Evolutionary conservation across 768 basidiomycete species (phyloP).

Genomic region (Termitomyces sp.): DNA sequence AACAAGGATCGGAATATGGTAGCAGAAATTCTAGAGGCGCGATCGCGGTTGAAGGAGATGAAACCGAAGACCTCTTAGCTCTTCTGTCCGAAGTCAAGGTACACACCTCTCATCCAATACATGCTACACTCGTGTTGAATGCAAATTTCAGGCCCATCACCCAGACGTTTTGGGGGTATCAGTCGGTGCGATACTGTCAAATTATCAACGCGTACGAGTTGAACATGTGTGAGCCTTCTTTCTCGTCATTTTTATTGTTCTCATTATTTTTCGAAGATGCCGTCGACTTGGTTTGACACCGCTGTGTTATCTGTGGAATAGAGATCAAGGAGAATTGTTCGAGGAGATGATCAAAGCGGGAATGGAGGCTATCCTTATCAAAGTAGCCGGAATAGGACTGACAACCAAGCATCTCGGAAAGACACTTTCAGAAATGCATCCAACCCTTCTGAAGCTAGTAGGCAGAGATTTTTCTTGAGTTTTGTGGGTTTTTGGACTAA

Average conservation of each 20-base stretch:
- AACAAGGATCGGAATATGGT: constrained; percentile 86
- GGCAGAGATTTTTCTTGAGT: constrained; percentile 17
- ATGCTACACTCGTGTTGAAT: background rate
- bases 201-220: constrained; percentile 94
- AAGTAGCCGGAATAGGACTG: constrained; percentile 93
- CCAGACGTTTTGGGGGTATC: constrained; percentile 86
- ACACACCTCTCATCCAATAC: constrained; percentile 5
- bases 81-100: constrained; percentile 80
- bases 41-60: constrained; percentile 71
- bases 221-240: constrained; percentile 82
- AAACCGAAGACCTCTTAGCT: constrained; percentile 89
- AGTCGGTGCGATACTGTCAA: constrained; percentile 95
- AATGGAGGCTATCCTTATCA: constrained; percentile 84
- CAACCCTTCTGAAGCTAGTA: constrained; percentile 70
- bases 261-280: constrained; percentile 41
- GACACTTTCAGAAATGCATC: constrained; percentile 69
- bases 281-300: constrained; percentile 75
- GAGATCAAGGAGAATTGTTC: constrained; percentile 82
- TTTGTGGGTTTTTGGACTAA: background rate
- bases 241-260: background rate
- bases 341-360: constrained; percentile 81
- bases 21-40: constrained; percentile 42
- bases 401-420: constrained; percentile 75
- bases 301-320: constrained; percentile 91
- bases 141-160: constrained; percentile 51